Evolutionary conservation across 208 protist genomes (phyloP), one percentile per base, ranked within the genome.

Genomic region (Balamuthia mandrillaris): DNA sequence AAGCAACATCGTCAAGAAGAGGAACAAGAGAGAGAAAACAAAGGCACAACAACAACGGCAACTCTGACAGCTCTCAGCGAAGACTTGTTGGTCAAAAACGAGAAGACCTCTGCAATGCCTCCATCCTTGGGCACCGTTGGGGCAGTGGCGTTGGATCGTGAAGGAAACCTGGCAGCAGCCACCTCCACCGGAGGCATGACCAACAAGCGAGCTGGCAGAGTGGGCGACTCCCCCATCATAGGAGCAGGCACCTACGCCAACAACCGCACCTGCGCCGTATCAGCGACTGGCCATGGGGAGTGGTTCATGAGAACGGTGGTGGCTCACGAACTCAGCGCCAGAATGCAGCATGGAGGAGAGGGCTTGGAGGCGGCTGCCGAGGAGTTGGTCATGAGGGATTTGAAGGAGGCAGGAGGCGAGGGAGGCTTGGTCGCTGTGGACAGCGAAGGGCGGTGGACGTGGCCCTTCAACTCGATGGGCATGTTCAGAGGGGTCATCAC

Each of bases 101-200:
- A 78, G 68, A 27, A 51, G n/a, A 86, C 83, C 31, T 54, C 39
- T 29, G n/a, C n/a, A n/a, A n/a, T n/a, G n/a, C n/a, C n/a, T n/a
- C n/a, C n/a, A n/a, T n/a, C n/a, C n/a, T n/a, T n/a, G n/a, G 88
- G 86, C 21, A 90, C 88, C 16, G 88, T 90, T 37, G 88, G 88
- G 3, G 81, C 81, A 18, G 88, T 90, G n/a, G 81, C 81, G 10
- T 27, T 86, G 2, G 88, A 90, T 45, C 24, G 10, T 2, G 5
- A 81, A 37, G 88, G 88, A 12, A 85, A 89, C 72, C 60, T 92
- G n/a, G 88, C 89, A 66, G 39, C 85, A 37, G 89, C 89, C 3
- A 91, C 88, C 4, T 88, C 82, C n/a, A 92, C 89, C 12, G 89
- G 89, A 49, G 89, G 89, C 33, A 91, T 88, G 87, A 91, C 89